Evolutionary conservation across 148 eudicot genomes (phyloP).

Genomic region (Dysphania ambrosioides): DNA sequence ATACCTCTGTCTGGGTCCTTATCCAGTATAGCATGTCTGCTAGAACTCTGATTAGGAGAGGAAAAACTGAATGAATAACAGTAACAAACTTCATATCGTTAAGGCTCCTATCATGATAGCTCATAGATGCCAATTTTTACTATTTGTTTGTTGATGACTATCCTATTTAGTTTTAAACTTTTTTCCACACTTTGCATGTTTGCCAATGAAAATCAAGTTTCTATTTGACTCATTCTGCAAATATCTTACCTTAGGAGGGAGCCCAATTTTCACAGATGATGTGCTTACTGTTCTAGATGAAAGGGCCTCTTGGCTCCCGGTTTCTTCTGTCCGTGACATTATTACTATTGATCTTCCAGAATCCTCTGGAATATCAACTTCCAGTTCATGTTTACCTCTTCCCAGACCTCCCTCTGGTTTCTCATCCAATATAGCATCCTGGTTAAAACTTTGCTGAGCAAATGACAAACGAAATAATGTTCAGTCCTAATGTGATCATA

Average conservation of each 20-base stretch:
- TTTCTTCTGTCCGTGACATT: not conserved
- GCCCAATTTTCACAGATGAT: not conserved
- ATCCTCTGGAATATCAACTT: conserved; percentile 2
- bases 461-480: not conserved
- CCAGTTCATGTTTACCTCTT: conserved; percentile 10
- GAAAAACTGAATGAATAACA: not conserved
- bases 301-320: not conserved
- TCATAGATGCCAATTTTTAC: not conserved
- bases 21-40: not conserved
- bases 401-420: not conserved
- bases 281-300: conserved; percentile 1
- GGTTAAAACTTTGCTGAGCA: conserved; percentile 9
- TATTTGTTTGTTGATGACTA: not conserved
- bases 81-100: not conserved
- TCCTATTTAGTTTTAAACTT: not conserved
- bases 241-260: conserved; percentile 14
- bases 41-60: conserved; percentile 8
- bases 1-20: not conserved
- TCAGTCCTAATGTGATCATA: not conserved
- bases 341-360: conserved; percentile 13
- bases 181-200: not conserved
- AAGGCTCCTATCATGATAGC: not conserved
- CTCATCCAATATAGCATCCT: not conserved
- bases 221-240: too few relatives aligned
- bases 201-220: not conserved